Conservation (phyloP, 169 alveolate genomes). For the Eimeria mitis region DNA sequence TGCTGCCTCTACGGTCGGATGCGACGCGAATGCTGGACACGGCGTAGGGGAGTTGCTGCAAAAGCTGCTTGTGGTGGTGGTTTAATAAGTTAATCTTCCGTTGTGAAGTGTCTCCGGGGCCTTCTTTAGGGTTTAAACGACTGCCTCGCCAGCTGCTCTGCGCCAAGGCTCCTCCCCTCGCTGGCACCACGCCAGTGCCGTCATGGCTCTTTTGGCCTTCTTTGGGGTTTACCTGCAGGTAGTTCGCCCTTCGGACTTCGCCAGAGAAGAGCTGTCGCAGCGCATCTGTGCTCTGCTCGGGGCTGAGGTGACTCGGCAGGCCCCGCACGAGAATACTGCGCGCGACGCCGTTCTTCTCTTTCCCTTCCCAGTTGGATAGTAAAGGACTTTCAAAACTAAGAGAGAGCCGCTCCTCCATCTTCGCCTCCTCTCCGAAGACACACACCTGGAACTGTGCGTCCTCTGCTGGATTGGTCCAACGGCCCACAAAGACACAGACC, state of each 20-base stretch:
- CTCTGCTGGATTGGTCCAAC: not conserved
- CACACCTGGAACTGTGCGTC: not conserved
- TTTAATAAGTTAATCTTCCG: not conserved
- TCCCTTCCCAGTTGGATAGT: not conserved
- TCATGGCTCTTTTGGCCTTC: not conserved
- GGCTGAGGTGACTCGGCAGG: slow-evolving; percentile 24
- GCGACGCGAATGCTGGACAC: slow-evolving; percentile 60
- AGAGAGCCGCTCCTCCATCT: not conserved
- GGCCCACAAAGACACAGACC: not conserved
- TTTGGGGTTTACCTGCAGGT: not conserved
- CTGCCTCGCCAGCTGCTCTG: slow-evolving; percentile 40
- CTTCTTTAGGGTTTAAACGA: slow-evolving; percentile 4
- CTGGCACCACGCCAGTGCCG: not conserved
- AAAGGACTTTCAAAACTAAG: not conserved
- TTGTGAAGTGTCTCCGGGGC: not conserved
- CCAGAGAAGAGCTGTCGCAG: slow-evolving; percentile 47
- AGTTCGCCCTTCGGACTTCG: not conserved
- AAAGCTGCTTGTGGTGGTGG: slow-evolving; percentile 1
- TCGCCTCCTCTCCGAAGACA: not conserved
- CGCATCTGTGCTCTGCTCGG: slow-evolving; percentile 42
- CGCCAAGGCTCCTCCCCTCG: slow-evolving; percentile 12
- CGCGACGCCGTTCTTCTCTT: not conserved
- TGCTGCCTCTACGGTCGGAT: slow-evolving; percentile 22
- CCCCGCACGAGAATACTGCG: slow-evolving; percentile 59
- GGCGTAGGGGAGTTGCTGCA: slow-evolving; percentile 48